Conservation (phyloP, 331 rosid genomes). For the Cucumis variabilis region DNA sequence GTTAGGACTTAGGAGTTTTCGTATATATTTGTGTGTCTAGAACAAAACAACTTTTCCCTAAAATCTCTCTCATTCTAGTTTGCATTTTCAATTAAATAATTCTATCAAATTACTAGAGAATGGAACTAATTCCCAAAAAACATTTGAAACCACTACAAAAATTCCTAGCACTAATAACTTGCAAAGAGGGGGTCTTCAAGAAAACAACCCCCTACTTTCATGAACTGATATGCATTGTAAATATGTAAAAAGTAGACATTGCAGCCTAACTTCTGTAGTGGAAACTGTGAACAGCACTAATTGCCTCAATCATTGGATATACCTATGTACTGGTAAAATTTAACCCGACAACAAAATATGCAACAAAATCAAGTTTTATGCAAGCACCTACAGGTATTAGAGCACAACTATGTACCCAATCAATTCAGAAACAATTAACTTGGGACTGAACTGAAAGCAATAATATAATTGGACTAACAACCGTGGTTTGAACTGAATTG, state of each 20-base stretch:
- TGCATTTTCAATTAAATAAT: too few species aligned
- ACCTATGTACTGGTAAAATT: too few species aligned
- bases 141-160: slow-evolving; percentile 4
- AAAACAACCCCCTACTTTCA: too few species aligned
- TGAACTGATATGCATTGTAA: background rate
- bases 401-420: background rate
- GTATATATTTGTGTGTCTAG: too few species aligned
- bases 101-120: too few species aligned
- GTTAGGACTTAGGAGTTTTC: too few species aligned
- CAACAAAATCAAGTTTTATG: slow-evolving; percentile 4
- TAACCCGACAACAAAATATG: too few species aligned
- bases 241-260: background rate
- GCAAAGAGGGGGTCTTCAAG: background rate
- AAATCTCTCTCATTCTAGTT: too few species aligned
- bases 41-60: too few species aligned
- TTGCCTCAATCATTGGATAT: too few species aligned
- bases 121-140: too few species aligned
- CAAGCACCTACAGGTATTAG: background rate
- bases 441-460: background rate
- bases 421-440: background rate
- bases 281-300: background rate
- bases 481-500: background rate
- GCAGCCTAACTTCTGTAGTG: background rate
- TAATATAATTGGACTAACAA: background rate
- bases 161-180: background rate